Conservation (phyloP, 345 rosid genomes). For the Lepidium didymum region DNA sequence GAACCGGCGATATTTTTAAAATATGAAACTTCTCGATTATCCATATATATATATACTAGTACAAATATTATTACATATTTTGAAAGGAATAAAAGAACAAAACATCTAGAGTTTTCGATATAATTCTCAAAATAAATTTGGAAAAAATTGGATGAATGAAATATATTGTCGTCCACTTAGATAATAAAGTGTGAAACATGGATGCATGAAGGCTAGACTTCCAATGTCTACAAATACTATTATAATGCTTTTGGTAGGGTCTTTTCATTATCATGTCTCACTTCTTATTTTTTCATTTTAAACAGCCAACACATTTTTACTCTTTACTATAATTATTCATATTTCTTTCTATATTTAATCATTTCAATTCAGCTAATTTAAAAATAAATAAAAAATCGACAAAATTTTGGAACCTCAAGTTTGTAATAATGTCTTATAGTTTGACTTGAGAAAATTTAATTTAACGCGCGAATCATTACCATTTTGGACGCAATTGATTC, state of each 20-base stretch:
- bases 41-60: too few species aligned
- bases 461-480: slow-evolving; percentile 5
- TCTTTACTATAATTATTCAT: background rate
- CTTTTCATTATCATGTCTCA: slow-evolving; percentile 27
- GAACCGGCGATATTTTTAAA: too few species aligned
- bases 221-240: slow-evolving; percentile 20
- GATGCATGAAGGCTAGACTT: slow-evolving; percentile 33
- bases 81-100: background rate
- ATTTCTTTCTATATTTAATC: background rate
- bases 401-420: slow-evolving; percentile 14
- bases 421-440: slow-evolving; percentile 5
- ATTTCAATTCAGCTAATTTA: background rate
- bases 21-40: too few species aligned
- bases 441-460: background rate
- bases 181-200: slow-evolving; percentile 22
- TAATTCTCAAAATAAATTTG: background rate
- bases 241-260: slow-evolving; percentile 29
- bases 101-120: slow-evolving; percentile 8
- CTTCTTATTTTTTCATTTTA: slow-evolving; percentile 5
- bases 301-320: background rate
- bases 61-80: background rate
- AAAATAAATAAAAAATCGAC: background rate
- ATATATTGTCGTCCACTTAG: slow-evolving; percentile 27
- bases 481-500: slow-evolving; percentile 7
- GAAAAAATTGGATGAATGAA: background rate